These are phyloP conservation scores for Termitomyces sp. DNA, from an alignment of 768 basidiomycete genomes.

Conservation along the genomic window DNA sequence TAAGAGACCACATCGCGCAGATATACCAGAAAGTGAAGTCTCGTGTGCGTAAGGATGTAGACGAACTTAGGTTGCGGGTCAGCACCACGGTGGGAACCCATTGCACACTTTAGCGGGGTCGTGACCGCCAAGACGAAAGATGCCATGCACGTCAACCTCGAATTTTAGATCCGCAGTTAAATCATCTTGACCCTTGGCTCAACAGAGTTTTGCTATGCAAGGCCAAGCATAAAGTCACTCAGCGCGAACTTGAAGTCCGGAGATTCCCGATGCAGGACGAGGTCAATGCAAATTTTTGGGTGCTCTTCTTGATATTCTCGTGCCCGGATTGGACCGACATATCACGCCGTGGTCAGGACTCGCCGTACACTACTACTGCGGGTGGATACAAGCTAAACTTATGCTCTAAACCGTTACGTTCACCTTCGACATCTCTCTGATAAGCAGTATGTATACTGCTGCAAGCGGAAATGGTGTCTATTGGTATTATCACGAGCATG, in stretches of 20 bases:
- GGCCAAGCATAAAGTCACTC: too few relatives aligned
- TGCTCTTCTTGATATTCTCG: not conserved
- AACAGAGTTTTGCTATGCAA: too few relatives aligned
- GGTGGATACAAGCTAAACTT: not conserved
- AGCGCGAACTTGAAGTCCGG: not conserved
- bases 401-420: too few relatives aligned
- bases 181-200: not conserved
- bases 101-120: not conserved
- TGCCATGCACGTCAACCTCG: not conserved
- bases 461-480: too few relatives aligned
- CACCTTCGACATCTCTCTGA: too few relatives aligned
- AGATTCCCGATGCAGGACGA: not conserved
- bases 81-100: too few relatives aligned
- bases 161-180: too few relatives aligned
- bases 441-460: too few relatives aligned
- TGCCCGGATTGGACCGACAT: not conserved
- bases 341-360: not conserved
- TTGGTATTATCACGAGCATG: not conserved
- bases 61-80: too few relatives aligned
- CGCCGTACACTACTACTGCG: not conserved
- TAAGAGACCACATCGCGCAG: not conserved
- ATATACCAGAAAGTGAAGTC: not conserved
- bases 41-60: not conserved
- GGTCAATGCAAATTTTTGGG: not conserved
- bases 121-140: not conserved